A percentile compares a stretch with the other conserved stretches of the same genome.
Evolutionary conservation across 768 basidiomycete genomes (phyloP).

Genomic region (Suillus weaverae): DNA sequence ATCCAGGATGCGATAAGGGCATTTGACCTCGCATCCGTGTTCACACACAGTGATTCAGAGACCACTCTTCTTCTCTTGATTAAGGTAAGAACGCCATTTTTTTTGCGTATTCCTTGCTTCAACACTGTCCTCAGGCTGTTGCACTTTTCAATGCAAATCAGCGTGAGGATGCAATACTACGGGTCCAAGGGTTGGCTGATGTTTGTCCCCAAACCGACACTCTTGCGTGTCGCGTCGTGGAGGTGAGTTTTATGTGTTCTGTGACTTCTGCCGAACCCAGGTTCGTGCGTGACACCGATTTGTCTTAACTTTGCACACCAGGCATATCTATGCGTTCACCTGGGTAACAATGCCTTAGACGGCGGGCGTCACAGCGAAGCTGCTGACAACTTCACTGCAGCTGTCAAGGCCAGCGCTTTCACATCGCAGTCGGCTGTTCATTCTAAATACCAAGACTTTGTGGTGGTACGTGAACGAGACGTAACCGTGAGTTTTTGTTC

Average conservation of each 20-base stretch:
- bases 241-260: neutral
- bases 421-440: neutral
- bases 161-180: neutral
- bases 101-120: neutral
- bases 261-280: neutral
- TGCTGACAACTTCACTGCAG: neutral
- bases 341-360: neutral
- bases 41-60: neutral
- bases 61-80: neutral
- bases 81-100: neutral
- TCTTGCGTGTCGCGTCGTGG: neutral
- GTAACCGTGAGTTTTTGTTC: neutral
- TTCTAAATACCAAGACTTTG: neutral
- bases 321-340: neutral
- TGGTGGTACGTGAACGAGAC: neutral
- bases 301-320: neutral
- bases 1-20: neutral
- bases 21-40: neutral
- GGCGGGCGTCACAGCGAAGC: neutral
- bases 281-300: neutral
- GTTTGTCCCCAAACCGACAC: neutral
- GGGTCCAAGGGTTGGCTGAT: neutral
- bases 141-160: neutral
- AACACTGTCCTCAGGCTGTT: neutral
- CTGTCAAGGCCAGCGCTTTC: neutral